Evolutionary conservation across 257 asterid genomes (phyloP), one percentile per base, ranked within the genome.

Genomic region (Misopates orontium): DNA sequence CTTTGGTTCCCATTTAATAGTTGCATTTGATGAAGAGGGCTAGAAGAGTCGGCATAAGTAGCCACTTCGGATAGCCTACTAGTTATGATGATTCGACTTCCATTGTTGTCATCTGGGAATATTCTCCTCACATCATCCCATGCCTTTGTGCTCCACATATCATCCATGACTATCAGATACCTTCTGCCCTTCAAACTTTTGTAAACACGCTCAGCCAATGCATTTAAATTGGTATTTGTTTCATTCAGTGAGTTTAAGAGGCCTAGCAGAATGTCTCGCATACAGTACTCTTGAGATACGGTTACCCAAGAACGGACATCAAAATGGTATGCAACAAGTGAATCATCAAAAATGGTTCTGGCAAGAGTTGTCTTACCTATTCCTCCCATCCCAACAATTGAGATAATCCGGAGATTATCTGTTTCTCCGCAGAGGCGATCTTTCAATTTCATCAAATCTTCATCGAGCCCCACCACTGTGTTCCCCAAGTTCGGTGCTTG

Each of bases 81-180:
- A 8, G 79, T 74, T 22, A 74, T 13, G 20, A 74, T 3, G 20
- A 74, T 12, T 32, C 68, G 71, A 21, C 79, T 74, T 39, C 74
- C 66, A 4, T 55, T 25, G 0, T 24, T 4, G 1, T 21, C 54
- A 10, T 6, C 2, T 1, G 78, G 75, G 15, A 74, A 62, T 20
- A 63, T n/a, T 25, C 56, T 56, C 11, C 16, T 62, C 4, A 74
- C 48, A 0, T 45, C 59, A 44, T 69, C 66, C 79, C 72, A 75
- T 0, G 40, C 52, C 7, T 45, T 20, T 0, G 10, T 57, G 8
- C 59, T 44, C 79, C 75, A 64, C 9, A 69, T 6, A 39, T 69
- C 75, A 56, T 75, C 75, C 50, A 75, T 6, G 0, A 75, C 61
- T 10, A 70, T 59, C 10, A 75, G 58, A 18, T 75, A 75, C 32